Base-by-base conservation (phyloP, 116 monocot species). In the Papilionanthe hybrid region DNA sequence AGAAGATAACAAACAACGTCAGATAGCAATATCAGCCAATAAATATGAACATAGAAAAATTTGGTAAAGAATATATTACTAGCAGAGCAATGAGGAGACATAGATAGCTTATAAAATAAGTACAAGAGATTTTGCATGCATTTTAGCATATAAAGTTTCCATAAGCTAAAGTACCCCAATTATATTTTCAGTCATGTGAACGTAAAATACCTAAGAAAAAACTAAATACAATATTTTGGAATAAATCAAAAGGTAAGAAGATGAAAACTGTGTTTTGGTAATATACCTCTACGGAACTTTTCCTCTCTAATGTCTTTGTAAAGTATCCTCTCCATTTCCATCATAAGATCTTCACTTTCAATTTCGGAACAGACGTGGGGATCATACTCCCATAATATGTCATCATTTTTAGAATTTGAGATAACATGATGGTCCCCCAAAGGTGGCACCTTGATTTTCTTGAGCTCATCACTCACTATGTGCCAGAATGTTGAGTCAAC, bases 271-370 rank as follows among this genome's bases (percentile, higher is more conserved):
- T 49, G 3, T 75, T 49, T 27, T 32, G 65, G 19, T 32, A 48
- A 28, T 30, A 86, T 82, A 94, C 98, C 94, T 94, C 82, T 91
- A 73, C 77, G 83, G 29, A 94, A 86, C 47, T 80, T 78, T 88
- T 97, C 97, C 77, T 94, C 91, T 82, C 85, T 92, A 57, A 98
- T 72, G 49, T 98, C 98, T 79, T 89, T 88, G 75, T 98, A 94
- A 42, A 98, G 91, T 81, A 88, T 82, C 43, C 86, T 89, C 82
- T 98, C 92, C 92, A 94, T 94, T 90, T 98, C 98, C 81, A 98
- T 82, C 79, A 98, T 75, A 37, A 94, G 68, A 17, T 98, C 93
- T 86, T 92, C 90, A 78, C 87, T 82, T 43, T 94, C 88, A 72
- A 10, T 77, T 78, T 86, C 90, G 78, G 37, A 78, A 73, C 85